A percentile compares a stretch with the other conserved stretches of the same genome.
These are phyloP conservation scores for Liquidambar formosana DNA, from an alignment of 164 flowering plant genomes.

Conservation along the genomic window DNA sequence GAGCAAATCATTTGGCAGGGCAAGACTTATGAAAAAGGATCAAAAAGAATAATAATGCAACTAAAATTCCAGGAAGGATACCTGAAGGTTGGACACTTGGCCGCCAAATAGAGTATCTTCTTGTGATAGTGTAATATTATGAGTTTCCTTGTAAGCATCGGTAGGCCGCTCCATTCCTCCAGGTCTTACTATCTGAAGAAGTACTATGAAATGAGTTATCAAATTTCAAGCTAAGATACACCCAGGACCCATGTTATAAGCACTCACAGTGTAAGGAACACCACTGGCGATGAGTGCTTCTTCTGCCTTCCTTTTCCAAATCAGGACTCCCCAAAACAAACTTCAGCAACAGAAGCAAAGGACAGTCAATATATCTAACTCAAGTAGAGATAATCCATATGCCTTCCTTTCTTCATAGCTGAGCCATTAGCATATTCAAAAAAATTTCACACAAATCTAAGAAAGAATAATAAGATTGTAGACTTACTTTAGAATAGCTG, in stretches of 20 bases:
- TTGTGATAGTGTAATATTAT: constrained; percentile 66
- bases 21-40: not conserved
- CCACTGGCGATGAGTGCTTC: constrained; percentile 92
- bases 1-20: not conserved
- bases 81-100: constrained; percentile 97
- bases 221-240: constrained; percentile 12
- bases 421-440: not conserved
- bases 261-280: constrained; percentile 86
- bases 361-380: not conserved
- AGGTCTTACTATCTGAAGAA: constrained; percentile 90
- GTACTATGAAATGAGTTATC: constrained; percentile 4
- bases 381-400: not conserved
- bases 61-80: constrained; percentile 18
- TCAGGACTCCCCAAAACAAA: constrained; percentile 96
- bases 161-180: constrained; percentile 99
- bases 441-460: not conserved
- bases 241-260: not conserved
- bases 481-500: constrained; percentile 89
- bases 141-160: constrained; percentile 92
- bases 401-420: not conserved
- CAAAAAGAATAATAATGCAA: not conserved
- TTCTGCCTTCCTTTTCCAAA: constrained; percentile 97
- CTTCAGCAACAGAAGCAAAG: constrained; percentile 37
- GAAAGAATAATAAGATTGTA: not conserved
- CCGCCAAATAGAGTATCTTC: constrained; percentile 96